phyloP scores from a whole-genome alignment of 306 rosid species.

The Mucuna pruriens region DNA sequence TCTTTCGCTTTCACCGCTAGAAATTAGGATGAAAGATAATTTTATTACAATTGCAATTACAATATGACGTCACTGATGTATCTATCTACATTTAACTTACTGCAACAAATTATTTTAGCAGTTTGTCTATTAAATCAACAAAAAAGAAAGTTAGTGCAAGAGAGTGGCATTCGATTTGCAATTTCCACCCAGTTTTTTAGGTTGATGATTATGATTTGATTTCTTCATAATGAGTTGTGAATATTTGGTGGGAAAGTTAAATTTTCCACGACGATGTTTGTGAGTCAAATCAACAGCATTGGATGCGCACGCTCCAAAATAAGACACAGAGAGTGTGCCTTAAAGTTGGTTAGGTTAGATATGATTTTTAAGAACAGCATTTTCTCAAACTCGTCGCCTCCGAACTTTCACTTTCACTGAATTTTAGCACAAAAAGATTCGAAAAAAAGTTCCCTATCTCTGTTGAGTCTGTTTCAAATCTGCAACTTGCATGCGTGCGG shows the following conservation, averaged over 20 bases:
- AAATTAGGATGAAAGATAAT: too few species aligned
- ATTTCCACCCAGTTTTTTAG: background rate
- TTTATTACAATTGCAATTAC: background rate
- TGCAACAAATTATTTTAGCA: background rate
- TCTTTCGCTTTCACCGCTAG: too few species aligned
- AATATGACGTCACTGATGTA: background rate
- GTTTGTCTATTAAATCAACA: background rate
- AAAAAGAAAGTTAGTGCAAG: background rate
- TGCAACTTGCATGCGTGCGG: slow-evolving; percentile 13
- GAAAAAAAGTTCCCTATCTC: background rate
- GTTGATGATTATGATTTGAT: slow-evolving; percentile 7
- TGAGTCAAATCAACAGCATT: slow-evolving; percentile 42
- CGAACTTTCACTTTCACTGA: slow-evolving; percentile 24
- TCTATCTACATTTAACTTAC: background rate
- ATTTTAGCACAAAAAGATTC: slow-evolving; percentile 6
- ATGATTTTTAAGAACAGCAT: background rate
- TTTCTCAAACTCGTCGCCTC: slow-evolving; percentile 18
- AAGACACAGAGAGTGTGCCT: slow-evolving; percentile 32
- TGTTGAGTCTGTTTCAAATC: slow-evolving; percentile 38
- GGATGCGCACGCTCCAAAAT: slow-evolving; percentile 30
- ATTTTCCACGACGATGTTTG: background rate
- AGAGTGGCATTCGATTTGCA: background rate
- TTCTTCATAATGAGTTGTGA: slow-evolving; percentile 18
- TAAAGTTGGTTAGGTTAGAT: background rate
- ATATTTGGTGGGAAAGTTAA: slow-evolving; percentile 38